Base-by-base conservation (phyloP, 78 protist species). In the Isochrysis galbana region DNA sequence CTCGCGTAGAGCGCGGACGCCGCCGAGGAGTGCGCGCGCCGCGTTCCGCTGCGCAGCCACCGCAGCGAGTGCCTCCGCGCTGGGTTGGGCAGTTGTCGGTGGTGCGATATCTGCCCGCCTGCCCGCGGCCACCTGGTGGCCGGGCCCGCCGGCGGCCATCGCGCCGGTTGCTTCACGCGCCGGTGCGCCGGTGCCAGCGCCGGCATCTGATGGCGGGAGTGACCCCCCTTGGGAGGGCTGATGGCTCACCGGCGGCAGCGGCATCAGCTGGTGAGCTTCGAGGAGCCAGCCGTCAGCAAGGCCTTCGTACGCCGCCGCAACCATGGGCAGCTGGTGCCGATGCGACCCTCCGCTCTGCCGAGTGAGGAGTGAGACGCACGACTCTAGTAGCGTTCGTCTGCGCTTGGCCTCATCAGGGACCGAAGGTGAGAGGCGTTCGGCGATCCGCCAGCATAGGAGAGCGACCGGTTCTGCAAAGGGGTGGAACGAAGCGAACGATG, bases 401-500 rank as follows among this genome's bases (percentile, higher is more conserved):
- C 74, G 74, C 38, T 10, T n/a, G 32, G 32, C 74, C 74, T 67
- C 36, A 23, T 10, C 38, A 3, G 32, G 74, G 74, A 3, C 29
- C 38, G 36, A 26, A 23, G 36, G 74, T 2, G 74, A 26, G 36
- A 67, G 74, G 36, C 74, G 74, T n/a, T 67, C 74, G 38, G 74
- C 17, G 32, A 67, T 67, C 74, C 74, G 4, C 74, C 74, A 67
- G 74, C 74, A 67, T 23, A 67, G 74, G 36, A 67, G 17, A 23
- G 74, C 74, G 38, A 67, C 74, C 74, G 74, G 74, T n/a, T 26
- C 74, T n/a, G 74, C 74, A 26, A 67, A 67, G 32, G 74, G 74
- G 74, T 67, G 61, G 29, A 14, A 7, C 61, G 61, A n/a, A n/a
- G n/a, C n/a, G n/a, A n/a, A n/a, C n/a, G n/a, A n/a, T n/a, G n/a